Evolutionary conservation across 139 green algal genomes (phyloP), one percentile per base, ranked within the genome.

Genomic region (Auxenochlorella pyrenoidosa): DNA sequence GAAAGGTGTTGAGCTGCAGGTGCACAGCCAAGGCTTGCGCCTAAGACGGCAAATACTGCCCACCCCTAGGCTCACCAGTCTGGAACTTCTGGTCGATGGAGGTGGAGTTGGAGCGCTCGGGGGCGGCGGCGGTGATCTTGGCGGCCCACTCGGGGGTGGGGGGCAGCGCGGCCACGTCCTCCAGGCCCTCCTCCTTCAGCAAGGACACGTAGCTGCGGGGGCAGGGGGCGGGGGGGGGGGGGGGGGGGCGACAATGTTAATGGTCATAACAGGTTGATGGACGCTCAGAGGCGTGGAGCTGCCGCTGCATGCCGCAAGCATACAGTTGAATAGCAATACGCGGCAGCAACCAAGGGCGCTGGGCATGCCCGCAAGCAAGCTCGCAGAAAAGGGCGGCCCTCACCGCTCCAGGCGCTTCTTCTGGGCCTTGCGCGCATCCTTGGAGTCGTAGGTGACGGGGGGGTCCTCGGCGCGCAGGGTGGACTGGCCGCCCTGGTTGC

Each of bases 381-480:
- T 8, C 16, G 8, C 26, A 36, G 8, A 36, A 72, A 13, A 72
- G n/a, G 38, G 10, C 15, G 16, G n/a, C 5, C 5, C 63, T 73
- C 79, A 84, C 79, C 43, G 44, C 82, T 86, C 44, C 82, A 86
- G 66, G 44, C 82, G 82, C 12, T 21, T 59, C 44, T 51, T 68
- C 44, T 79, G 66, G 18, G n/a, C 5, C 32, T 51, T 51, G 82
- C 82, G 82, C 8, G 83, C 71, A 5, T 88, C 75, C 51, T 79
- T 72, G 65, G 68, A 86, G 28, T 63, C 83, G 65, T 88, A 91
- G 28, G 86, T 40, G 43, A 88, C 88, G 41, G 79, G 84, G 0
- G 88, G 84, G 40, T 93, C 89, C 70, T 91, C 90, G 65, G 88
- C 89, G 18, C 82, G 75, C 60, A 92, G 60, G 28, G 81, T 91